phyloP scores from a whole-genome alignment of 2,329 filamentous ascomycete species.

The Thelonectria discophora region DNA sequence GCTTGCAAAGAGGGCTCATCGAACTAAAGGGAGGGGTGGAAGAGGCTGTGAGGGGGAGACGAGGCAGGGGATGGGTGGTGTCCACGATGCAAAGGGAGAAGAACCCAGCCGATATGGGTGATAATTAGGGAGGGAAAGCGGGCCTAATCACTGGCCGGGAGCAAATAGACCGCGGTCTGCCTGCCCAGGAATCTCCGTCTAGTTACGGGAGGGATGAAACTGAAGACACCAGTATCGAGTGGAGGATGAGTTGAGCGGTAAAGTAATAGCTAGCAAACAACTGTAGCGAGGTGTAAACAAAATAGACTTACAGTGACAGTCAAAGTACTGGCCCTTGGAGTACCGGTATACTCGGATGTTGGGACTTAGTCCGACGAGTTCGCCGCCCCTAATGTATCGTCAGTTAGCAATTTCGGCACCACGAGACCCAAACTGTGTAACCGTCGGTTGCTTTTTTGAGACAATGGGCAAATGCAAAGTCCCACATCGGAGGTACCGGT shows the following conservation, averaged over 20 bases:
- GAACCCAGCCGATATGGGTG: not conserved
- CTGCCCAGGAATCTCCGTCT: not conserved
- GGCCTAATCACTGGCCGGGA: not conserved
- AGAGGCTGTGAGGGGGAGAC: not conserved
- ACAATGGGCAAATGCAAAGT: constrained; percentile 9
- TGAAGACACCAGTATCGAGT: not conserved
- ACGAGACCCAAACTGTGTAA: constrained; percentile 11
- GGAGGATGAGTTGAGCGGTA: constrained; percentile 1
- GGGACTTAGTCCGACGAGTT: constrained; percentile 83
- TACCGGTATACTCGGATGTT: constrained; percentile 94
- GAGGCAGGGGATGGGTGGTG: not conserved
- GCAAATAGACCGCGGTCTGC: not conserved
- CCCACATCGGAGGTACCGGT: not conserved
- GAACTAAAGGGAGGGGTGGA: not conserved
- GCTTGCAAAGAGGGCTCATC: no score
- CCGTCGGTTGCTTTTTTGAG: constrained; percentile 26
- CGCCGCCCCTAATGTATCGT: constrained; percentile 72
- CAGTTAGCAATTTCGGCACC: constrained; percentile 20
- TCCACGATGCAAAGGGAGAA: not conserved
- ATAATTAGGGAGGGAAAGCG: not conserved
- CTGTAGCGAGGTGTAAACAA: constrained; percentile 9
- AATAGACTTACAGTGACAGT: constrained; percentile 84
- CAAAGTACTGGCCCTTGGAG: constrained; percentile 86
- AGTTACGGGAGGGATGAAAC: not conserved
- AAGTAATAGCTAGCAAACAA: not conserved